These are phyloP conservation scores for Fusarium clavum DNA, from an alignment of 2,329 filamentous ascomycete genomes.

Conservation along the genomic window DNA sequence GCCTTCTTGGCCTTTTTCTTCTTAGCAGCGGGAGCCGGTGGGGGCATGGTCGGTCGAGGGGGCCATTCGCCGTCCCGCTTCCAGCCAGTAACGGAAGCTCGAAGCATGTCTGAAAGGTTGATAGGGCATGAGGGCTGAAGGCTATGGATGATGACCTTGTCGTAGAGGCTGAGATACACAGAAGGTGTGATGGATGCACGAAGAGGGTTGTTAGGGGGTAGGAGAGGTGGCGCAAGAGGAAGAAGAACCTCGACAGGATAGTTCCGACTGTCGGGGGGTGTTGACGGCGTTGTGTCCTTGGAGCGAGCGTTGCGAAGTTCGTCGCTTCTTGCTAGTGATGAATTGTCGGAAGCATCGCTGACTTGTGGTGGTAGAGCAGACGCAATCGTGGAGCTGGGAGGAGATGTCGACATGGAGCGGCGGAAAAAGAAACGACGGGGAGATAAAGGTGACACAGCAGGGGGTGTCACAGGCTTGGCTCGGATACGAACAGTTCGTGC, in stretches of 20 bases:
- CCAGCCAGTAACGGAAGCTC: slow-evolving; percentile 88
- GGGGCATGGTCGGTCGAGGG: slow-evolving; percentile 61
- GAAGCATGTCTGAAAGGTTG: slow-evolving; percentile 84
- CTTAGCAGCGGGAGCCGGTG: slow-evolving; percentile 52
- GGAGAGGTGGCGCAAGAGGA: slow-evolving; percentile 77
- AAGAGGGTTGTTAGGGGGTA: slow-evolving; percentile 80
- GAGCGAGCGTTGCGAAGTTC: slow-evolving; percentile 50
- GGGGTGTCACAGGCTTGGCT: slow-evolving; percentile 57
- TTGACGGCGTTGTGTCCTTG: slow-evolving; percentile 51
- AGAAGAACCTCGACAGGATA: slow-evolving; percentile 72
- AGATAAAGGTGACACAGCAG: slow-evolving; percentile 59
- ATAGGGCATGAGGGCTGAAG: slow-evolving; percentile 89
- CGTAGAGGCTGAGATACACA: slow-evolving; percentile 86
- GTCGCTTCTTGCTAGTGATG: slow-evolving; percentile 55
- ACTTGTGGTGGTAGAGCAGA: slow-evolving; percentile 40
- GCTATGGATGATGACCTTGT: slow-evolving; percentile 84
- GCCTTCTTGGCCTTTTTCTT: slow-evolving; percentile 54
- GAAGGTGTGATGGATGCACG: slow-evolving; percentile 79
- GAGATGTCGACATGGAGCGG: slow-evolving; percentile 57
- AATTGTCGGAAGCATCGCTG: slow-evolving; percentile 54
- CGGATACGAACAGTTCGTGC: slow-evolving; percentile 71
- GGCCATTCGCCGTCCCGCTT: slow-evolving; percentile 96
- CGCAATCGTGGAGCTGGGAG: slow-evolving; percentile 46
- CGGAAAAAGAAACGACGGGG: slow-evolving; percentile 64
- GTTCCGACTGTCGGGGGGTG: slow-evolving; percentile 30